These are phyloP conservation scores for Mesembryanthemum crystallinum DNA, from an alignment of 148 eudicot genomes.

Conservation along the genomic window DNA sequence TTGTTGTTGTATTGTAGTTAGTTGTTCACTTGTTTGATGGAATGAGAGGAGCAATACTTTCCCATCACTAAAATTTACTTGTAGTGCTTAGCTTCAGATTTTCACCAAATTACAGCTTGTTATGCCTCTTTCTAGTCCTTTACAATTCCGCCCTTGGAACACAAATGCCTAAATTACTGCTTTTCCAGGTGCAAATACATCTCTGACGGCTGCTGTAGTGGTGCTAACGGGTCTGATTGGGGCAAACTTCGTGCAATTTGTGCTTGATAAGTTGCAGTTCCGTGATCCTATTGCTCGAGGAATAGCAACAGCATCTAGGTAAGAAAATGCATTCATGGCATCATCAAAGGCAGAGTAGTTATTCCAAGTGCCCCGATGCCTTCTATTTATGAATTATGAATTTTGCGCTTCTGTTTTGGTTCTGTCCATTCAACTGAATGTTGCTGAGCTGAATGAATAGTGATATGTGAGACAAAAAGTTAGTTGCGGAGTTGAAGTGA, in stretches of 20 bases:
- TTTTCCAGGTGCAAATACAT: constrained; percentile 75
- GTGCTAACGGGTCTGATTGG: constrained; percentile 95
- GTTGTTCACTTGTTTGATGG: no score
- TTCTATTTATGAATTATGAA: no score
- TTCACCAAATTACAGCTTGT: not conserved
- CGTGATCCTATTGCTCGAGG: constrained; percentile 97
- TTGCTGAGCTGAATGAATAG: no score
- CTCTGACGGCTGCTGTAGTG: constrained; percentile 93
- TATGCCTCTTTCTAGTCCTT: not conserved
- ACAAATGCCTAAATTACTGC: not conserved
- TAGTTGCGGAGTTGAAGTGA: no score
- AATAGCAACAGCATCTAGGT: constrained; percentile 98
- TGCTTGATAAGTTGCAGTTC: constrained; percentile 72
- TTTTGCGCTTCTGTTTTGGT: no score
- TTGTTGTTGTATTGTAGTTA: no score
- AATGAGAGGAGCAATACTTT: no score
- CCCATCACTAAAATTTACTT: no score
- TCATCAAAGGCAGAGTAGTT: no score
- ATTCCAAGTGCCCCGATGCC: not conserved
- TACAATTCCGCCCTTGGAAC: not conserved
- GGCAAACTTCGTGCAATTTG: constrained; percentile 88
- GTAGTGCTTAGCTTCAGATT: no score
- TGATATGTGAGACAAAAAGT: no score
- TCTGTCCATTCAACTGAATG: no score
- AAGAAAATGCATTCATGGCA: constrained; percentile 3